Base-by-base conservation (phyloP, 2,329 filamentous ascomycete genomes). In the Aspergillus sp. region DNA sequence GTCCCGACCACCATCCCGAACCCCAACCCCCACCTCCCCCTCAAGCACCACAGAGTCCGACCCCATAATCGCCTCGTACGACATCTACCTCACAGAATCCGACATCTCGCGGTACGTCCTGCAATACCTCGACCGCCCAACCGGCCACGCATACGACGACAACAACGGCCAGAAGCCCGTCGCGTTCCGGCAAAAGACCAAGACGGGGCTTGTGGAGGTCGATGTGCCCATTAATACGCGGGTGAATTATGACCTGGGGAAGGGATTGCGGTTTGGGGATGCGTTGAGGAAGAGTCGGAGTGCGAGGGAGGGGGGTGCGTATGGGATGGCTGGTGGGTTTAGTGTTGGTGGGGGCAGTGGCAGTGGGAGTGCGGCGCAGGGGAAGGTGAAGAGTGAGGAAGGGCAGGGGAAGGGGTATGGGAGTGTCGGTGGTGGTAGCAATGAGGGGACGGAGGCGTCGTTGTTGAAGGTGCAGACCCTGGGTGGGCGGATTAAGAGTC, bases 161-260 rank as follows among this genome's bases (percentile, higher is more conserved):
- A 73, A 78, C 13, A 78, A 80, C 56, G 79, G 80, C 17, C 82
- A 85, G 31, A 82, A 84, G 59, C 91, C 94, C 11, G 81, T 86
- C 17, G 87, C 90, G 69, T 82, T 98, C 71, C 92, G 94, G 68
- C 81, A 97, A 75, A 99, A 98, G 81, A 85, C 89, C 15, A 81
- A 85, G 60, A 87, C 91, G 0, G 93, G 93, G 59, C 91, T 97
- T 80, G 83, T 97, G 60, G 95, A 99, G 79, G 83, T 98, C 56
- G 95, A 99, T 75, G 85, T 97, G n/a, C 92, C 92, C 4, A 83
- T 97, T 69, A 87, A 89, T 80, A 88, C 88, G 64, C 81, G 83
- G 52, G 76, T 80, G 59, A 89, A 91, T 72, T 98, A 97, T 82
- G 93, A 98, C 79, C 86, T 89, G 67, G 85, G 86, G 67, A 93